Evolutionary conservation across 805 yeast genomes (phyloP).

Genomic region (Candida caryicola): DNA sequence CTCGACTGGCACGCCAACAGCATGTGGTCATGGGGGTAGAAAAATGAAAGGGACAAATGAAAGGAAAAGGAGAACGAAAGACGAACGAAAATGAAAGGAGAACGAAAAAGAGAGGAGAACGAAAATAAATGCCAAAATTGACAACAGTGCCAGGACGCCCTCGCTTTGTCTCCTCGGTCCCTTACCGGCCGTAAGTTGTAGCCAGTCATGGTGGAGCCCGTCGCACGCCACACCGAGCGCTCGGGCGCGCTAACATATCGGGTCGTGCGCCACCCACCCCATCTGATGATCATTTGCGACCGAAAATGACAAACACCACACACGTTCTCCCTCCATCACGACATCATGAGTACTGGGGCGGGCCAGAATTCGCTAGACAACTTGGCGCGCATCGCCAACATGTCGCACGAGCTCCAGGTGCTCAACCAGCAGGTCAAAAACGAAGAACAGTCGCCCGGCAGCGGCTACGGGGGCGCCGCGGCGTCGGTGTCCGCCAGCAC

Average conservation of each 20-base stretch:
- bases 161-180: too few relatives aligned
- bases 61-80: not conserved
- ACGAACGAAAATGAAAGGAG: not conserved
- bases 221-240: too few relatives aligned
- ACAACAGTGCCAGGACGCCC: too few relatives aligned
- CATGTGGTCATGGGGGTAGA: slow-evolving; percentile 25
- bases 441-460: slow-evolving; percentile 8
- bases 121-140: too few relatives aligned
- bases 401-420: slow-evolving; percentile 39
- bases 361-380: slow-evolving; percentile 34
- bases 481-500: not conserved
- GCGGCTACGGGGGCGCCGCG: slow-evolving; percentile 2
- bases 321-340: too few relatives aligned
- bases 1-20: slow-evolving; percentile 38
- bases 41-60: not conserved
- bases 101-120: too few relatives aligned
- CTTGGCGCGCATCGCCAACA: slow-evolving; percentile 43
- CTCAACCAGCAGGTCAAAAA: slow-evolving; percentile 24
- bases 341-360: slow-evolving; percentile 9
- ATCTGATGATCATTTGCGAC: too few relatives aligned
- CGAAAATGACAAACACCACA: too few relatives aligned
- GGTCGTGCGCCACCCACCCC: not conserved
- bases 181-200: too few relatives aligned
- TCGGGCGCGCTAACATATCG: too few relatives aligned
- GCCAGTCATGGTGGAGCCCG: too few relatives aligned